Evolutionary conservation across 306 rosid species (phyloP), one percentile per base, ranked within the genome.

Genomic region (Chamaecrista fasciculata): DNA sequence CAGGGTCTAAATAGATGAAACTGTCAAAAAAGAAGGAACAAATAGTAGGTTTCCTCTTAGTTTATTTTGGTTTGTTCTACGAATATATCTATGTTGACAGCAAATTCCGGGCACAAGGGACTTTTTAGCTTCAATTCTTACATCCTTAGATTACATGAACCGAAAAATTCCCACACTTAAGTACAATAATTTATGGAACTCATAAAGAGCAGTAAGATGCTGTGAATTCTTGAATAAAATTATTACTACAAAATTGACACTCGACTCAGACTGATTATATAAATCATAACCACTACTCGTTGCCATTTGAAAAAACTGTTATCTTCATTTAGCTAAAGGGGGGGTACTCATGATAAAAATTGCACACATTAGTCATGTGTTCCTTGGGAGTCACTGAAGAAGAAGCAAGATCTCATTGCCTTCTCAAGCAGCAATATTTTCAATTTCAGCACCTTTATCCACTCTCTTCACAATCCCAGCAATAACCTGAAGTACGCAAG

Each of bases 391-490:
- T 55, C 21, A 40, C 49, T 29, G 50, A 50, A 68, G 20, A 44
- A 31, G 70, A 34, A 72, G 76, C 60, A 53, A 73, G 29, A 19
- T 42, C 11, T 7, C 36, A 4, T 2, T 3, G 77, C 67, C 33
- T 76, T 57, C 70, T 85, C 77, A 94, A 70, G 98, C 96, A 39
- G 78, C 82, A 14, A 94, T 64, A 25, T 91, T 94, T 75, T 88
- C 99, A 46, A 91, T 80, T 1, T 78, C 89, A 21, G 99, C 91
- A 62, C 86, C 76, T 76, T 82, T 91, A 74, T 94, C 86, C 80
- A 87, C 33, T 91, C 97, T 95, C 86, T 91, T 95, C 15, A 89
- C 79, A 58, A 91, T 91, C 57, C 99, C 99, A 23, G 97, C 96
- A 53, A 94, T 91, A 48, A 95, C 97, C 97, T 95, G 86, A 76